phyloP scores from a whole-genome alignment of 768 basidiomycete genomes.

The Psilocybe tampanensis region DNA sequence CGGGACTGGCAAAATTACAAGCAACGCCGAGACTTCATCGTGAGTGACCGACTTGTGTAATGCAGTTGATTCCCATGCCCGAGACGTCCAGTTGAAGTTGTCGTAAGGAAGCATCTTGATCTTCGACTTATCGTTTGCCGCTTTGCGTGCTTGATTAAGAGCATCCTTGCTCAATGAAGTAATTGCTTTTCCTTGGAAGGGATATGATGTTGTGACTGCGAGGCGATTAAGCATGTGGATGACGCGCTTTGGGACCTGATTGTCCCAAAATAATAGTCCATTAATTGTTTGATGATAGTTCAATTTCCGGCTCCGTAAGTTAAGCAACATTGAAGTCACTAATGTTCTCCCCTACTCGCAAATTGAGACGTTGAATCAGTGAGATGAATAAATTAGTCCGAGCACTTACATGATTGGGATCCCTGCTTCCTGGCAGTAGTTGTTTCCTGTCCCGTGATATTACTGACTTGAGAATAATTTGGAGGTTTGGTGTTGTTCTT shows the following conservation, averaged over 20 bases:
- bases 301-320: conserved; percentile 13
- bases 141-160: neutral
- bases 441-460: neutral
- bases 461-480: conserved; percentile 2
- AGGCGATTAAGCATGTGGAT: conserved; percentile 17
- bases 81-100: conserved; percentile 25
- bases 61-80: conserved; percentile 15
- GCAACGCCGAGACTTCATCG: conserved; percentile 24
- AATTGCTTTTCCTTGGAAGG: conserved; percentile 9
- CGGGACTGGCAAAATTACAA: conserved; percentile 10
- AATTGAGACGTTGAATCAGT: neutral
- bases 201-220: conserved; percentile 17
- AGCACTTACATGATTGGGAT: conserved; percentile 1
- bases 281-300: conserved; percentile 16
- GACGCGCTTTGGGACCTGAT: conserved; percentile 14
- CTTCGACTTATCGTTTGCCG: conserved; percentile 18
- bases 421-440: neutral
- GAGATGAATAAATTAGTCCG: neutral
- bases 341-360: conserved; percentile 14
- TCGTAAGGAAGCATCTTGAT: conserved; percentile 24
- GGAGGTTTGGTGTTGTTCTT: conserved; percentile 15
- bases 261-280: conserved; percentile 20
- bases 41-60: conserved; percentile 13
- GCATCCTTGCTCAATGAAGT: conserved; percentile 10
- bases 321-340: conserved; percentile 17